Evolutionary conservation across 352 stramenopile genomes (phyloP).

Genomic region (Phytophthora idaei): DNA sequence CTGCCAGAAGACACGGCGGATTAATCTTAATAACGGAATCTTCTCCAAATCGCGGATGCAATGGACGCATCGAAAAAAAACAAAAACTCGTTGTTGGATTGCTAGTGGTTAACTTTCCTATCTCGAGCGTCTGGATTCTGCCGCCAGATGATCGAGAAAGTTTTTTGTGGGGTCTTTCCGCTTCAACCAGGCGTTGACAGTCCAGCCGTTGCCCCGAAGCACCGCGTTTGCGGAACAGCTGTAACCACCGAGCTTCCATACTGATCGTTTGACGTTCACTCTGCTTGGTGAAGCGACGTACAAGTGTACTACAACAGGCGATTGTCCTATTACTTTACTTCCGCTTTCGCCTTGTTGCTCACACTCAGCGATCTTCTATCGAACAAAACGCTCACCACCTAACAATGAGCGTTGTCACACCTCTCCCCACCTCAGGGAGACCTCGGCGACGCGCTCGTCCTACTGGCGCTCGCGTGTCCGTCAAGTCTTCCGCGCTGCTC

Average conservation of each 20-base stretch:
- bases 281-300: constrained; percentile 25
- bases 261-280: constrained; percentile 23
- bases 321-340: constrained; percentile 8
- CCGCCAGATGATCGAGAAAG: constrained; percentile 1
- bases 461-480: background rate
- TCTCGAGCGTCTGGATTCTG: constrained; percentile 25
- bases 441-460: constrained; percentile 15
- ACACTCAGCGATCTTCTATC: constrained; percentile 3
- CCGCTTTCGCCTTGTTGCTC: constrained; percentile 9
- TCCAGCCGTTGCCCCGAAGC: constrained; percentile 22
- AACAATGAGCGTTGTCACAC: constrained; percentile 9
- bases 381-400: constrained; percentile 1
- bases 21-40: constrained; percentile 3
- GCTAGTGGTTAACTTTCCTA: constrained; percentile 3
- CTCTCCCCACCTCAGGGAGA: constrained; percentile 1
- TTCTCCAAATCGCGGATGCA: constrained; percentile 20
- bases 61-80: constrained; percentile 22
- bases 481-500: constrained; percentile 26
- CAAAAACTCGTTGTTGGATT: constrained; percentile 15
- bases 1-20: background rate
- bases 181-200: constrained; percentile 10
- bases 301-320: background rate
- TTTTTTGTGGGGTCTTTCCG: background rate
- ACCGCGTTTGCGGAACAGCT: constrained; percentile 4
- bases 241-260: constrained; percentile 16